Conservation (phyloP, 1,284 basidiomycete genomes). For the Ustilago shanxiensis region DNA sequence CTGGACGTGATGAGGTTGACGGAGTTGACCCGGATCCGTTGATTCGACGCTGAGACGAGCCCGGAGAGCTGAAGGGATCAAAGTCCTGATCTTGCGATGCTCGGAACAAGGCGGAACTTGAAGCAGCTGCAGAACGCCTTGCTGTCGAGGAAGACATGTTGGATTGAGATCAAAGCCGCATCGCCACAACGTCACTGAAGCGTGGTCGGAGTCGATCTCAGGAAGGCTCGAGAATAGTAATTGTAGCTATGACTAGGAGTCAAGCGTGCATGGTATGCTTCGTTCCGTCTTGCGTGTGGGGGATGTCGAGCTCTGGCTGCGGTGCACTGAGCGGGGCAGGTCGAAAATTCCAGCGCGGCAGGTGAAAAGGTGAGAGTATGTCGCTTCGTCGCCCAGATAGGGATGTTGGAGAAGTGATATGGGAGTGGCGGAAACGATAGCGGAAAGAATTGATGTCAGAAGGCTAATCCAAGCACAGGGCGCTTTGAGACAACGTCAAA, state of each 20-base stretch:
- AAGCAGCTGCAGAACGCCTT: conserved; percentile 14
- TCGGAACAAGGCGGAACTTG: conserved; percentile 18
- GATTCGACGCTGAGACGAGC: conserved; percentile 7
- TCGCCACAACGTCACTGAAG: not conserved
- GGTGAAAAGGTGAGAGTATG: too few relatives aligned
- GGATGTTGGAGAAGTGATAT: not conserved
- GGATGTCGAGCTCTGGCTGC: too few relatives aligned
- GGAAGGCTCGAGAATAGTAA: not conserved
- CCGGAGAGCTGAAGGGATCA: conserved; percentile 23
- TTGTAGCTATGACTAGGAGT: too few relatives aligned
- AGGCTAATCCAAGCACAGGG: conserved; percentile 2
- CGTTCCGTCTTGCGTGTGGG: not conserved
- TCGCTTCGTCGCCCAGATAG: too few relatives aligned
- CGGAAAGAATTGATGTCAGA: not conserved
- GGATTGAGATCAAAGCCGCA: conserved; percentile 13
- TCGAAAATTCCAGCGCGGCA: too few relatives aligned
- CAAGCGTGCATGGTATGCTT: conserved; percentile 5
- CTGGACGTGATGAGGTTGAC: conserved; percentile 11
- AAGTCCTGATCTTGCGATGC: conserved; percentile 41
- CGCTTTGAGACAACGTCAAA: too few relatives aligned
- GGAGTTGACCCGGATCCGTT: not conserved
- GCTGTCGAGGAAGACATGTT: conserved; percentile 19
- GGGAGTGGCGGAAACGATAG: not conserved
- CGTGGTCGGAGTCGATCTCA: not conserved
- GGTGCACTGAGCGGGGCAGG: too few relatives aligned